Conservation (phyloP, 179 eudicot species). For the Monotropa hypopitys region DNA sequence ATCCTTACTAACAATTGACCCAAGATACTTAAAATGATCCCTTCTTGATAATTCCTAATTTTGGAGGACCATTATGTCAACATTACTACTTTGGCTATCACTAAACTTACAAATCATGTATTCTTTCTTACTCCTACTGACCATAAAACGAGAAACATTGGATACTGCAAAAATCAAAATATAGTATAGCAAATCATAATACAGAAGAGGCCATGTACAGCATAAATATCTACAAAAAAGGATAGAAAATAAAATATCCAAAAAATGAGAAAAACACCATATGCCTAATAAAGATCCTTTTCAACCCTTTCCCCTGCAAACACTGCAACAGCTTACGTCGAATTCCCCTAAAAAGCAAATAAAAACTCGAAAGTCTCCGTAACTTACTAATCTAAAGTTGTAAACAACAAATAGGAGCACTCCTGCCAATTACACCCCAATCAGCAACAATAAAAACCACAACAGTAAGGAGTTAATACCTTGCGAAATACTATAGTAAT, state of each 20-base stretch:
- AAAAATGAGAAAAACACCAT: background rate
- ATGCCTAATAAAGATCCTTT: background rate
- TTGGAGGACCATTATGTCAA: too few relatives aligned
- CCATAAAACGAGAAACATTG: too few relatives aligned
- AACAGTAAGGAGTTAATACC: constrained; percentile 32
- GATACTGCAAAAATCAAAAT: too few relatives aligned
- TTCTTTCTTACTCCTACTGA: too few relatives aligned
- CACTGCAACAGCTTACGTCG: background rate
- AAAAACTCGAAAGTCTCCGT: background rate
- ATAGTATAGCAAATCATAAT: background rate
- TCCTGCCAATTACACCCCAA: background rate
- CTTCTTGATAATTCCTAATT: too few relatives aligned
- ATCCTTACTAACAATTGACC: too few relatives aligned
- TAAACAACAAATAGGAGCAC: background rate
- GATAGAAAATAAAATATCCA: background rate
- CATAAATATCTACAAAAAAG: background rate
- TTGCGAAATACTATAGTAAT: constrained; percentile 69
- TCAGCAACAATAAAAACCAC: background rate
- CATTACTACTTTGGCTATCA: too few relatives aligned
- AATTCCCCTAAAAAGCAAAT: background rate
- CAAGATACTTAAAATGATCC: too few relatives aligned
- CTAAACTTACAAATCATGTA: too few relatives aligned
- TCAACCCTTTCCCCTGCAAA: background rate
- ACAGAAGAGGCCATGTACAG: background rate
- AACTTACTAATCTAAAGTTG: background rate